phyloP scores from a whole-genome alignment of 331 rosid genomes.

The Cydonia oblonga region DNA sequence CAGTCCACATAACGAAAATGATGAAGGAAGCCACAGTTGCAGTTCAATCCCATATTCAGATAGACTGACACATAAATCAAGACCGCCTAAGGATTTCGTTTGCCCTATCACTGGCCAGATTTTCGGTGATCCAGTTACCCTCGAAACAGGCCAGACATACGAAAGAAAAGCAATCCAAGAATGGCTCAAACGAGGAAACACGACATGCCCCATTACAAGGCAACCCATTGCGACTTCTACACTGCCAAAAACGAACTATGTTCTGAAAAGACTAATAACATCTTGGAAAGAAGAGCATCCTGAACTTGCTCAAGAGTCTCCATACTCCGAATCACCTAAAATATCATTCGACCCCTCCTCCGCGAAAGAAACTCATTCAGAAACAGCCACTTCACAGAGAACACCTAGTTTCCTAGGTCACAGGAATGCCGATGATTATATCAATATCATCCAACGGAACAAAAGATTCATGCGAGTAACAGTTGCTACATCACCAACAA shows the following conservation, averaged over 20 bases:
- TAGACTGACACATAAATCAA: slow-evolving; percentile 27
- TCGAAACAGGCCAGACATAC: slow-evolving; percentile 93
- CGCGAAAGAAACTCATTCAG: slow-evolving; percentile 11
- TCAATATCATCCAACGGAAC: slow-evolving; percentile 32
- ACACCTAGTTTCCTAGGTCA: slow-evolving; percentile 22
- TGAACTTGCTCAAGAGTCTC: slow-evolving; percentile 56
- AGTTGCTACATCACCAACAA: slow-evolving; percentile 54
- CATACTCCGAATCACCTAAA: slow-evolving; percentile 39
- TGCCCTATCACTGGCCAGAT: slow-evolving; percentile 85
- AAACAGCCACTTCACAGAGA: slow-evolving; percentile 23
- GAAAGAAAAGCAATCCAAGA: slow-evolving; percentile 92
- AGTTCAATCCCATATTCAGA: slow-evolving; percentile 38
- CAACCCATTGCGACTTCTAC: slow-evolving; percentile 55
- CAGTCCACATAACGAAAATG: slow-evolving; percentile 50
- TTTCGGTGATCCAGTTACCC: slow-evolving; percentile 84
- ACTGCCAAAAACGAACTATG: slow-evolving; percentile 82
- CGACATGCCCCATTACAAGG: slow-evolving; percentile 77
- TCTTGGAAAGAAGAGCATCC: slow-evolving; percentile 87
- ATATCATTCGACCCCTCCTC: background rate
- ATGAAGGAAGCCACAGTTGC: slow-evolving; percentile 50
- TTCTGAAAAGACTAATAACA: slow-evolving; percentile 76
- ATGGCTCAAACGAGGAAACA: slow-evolving; percentile 88
- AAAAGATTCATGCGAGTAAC: slow-evolving; percentile 39
- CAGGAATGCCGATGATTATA: slow-evolving; percentile 30
- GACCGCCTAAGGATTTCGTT: slow-evolving; percentile 84